phyloP scores from a whole-genome alignment of 2,329 filamentous ascomycete species.

The Paraphaeosphaeria sporulosa region DNA sequence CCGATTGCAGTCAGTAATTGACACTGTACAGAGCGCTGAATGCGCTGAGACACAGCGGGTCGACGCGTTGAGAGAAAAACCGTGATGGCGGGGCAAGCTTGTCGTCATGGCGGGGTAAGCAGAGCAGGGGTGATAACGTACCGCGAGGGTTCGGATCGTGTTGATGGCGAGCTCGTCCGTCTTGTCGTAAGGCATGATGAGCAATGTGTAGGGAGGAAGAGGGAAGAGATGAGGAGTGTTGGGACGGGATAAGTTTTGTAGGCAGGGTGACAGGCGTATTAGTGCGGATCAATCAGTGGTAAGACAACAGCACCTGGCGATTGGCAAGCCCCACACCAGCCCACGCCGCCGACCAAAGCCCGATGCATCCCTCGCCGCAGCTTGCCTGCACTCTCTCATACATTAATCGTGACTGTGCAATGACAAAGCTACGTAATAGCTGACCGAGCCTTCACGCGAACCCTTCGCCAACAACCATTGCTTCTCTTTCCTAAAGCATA shows the following conservation, averaged over 20 bases:
- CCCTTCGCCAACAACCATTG: background rate
- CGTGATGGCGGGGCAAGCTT: constrained; percentile 25
- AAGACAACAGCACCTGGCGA: constrained; percentile 2
- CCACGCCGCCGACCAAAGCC: constrained; percentile 7
- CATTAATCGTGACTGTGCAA: background rate
- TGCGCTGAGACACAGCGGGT: background rate
- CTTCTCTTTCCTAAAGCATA: constrained; percentile 1
- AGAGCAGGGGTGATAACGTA: constrained; percentile 62
- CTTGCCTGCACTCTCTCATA: background rate
- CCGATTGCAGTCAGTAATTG: constrained; percentile 42
- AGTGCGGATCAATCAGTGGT: constrained; percentile 13
- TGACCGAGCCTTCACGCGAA: constrained; percentile 1
- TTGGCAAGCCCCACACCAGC: background rate
- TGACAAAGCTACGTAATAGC: constrained; percentile 10
- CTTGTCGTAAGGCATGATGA: constrained; percentile 86
- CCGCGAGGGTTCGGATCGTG: constrained; percentile 95
- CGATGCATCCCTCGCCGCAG: background rate
- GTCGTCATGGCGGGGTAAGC: constrained; percentile 6
- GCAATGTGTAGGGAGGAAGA: constrained; percentile 27
- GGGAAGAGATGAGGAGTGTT: constrained; percentile 23
- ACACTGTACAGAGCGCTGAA: constrained; percentile 6
- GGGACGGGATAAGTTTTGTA: constrained; percentile 21
- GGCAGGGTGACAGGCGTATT: constrained; percentile 14
- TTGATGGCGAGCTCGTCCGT: constrained; percentile 92
- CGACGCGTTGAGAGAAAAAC: constrained; percentile 10